Evolutionary conservation across 495 filamentous ascomycete species (phyloP).

Genomic region (Lineolata rhizophorae): DNA sequence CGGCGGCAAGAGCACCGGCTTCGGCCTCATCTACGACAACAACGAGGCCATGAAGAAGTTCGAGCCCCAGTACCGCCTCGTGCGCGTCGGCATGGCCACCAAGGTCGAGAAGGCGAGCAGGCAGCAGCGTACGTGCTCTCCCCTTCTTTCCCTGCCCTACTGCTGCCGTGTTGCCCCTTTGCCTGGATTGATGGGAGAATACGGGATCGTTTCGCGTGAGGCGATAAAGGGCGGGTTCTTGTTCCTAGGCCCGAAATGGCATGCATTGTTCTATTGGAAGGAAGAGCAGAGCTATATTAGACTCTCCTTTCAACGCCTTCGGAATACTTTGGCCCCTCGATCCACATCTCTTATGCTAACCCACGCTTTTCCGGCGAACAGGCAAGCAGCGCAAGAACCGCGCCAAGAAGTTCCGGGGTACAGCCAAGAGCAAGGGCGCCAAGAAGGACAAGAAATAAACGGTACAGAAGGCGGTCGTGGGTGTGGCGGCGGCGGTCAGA

Average conservation of each 20-base stretch:
- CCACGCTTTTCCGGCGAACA: slow-evolving; percentile 24
- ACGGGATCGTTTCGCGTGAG: too few species aligned
- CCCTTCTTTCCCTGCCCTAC: background rate
- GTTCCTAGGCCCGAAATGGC: too few species aligned
- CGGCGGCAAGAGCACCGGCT: slow-evolving; percentile 98
- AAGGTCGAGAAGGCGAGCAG: slow-evolving; percentile 93
- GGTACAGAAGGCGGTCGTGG: too few species aligned
- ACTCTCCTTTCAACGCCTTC: too few species aligned
- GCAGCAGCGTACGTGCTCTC: slow-evolving; percentile 80
- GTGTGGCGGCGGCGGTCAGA: too few species aligned
- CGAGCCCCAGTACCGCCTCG: slow-evolving; percentile 91
- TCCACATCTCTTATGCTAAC: too few species aligned
- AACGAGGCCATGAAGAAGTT: slow-evolving; percentile 97
- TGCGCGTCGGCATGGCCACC: slow-evolving; percentile 68
- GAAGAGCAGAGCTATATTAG: too few species aligned
- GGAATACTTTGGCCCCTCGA: too few species aligned
- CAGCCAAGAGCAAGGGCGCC: slow-evolving; percentile 73
- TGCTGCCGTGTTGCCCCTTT: too few species aligned
- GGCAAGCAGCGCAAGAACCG: slow-evolving; percentile 99
- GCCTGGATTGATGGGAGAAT: too few species aligned
- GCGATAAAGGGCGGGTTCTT: too few species aligned
- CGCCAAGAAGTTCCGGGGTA: slow-evolving; percentile 92
- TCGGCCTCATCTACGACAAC: slow-evolving; percentile 96
- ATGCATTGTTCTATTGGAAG: too few species aligned
- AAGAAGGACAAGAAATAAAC: slow-evolving; percentile 31